Percentiles rank a stretch among this genome's conserved stretches.
phyloP scores from a whole-genome alignment of 148 eudicot species.

The Fallopia convolvulus region DNA sequence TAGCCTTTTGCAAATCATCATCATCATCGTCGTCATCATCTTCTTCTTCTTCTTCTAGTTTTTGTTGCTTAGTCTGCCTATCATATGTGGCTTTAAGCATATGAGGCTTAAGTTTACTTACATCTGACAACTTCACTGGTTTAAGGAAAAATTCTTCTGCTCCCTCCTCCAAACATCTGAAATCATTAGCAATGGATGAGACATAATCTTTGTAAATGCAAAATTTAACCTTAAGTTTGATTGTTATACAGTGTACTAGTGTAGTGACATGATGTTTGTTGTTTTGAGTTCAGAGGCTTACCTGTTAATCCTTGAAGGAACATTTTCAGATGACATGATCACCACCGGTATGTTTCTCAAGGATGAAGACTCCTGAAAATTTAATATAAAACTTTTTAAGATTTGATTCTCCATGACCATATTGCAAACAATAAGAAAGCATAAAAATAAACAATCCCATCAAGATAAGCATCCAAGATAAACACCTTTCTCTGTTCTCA shows the following conservation, averaged over 20 bases:
- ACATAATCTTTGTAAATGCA: background rate
- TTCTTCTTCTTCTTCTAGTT: constrained; percentile 14
- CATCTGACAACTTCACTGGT: constrained; percentile 77
- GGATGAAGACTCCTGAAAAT: constrained; percentile 66
- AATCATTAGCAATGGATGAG: background rate
- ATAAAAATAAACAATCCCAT: background rate
- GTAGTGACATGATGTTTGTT: background rate
- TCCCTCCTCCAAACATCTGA: constrained; percentile 93
- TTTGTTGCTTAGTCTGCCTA: constrained; percentile 20
- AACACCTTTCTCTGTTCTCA: background rate
- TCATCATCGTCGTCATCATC: background rate
- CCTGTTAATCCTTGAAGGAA: constrained; percentile 89
- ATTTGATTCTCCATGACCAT: background rate
- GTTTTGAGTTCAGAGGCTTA: constrained; percentile 15
- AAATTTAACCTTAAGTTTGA: background rate
- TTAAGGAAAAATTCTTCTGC: constrained; percentile 90
- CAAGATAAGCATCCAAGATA: constrained; percentile 7
- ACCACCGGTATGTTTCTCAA: constrained; percentile 88
- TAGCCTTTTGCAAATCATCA: constrained; percentile 4
- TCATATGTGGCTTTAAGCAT: constrained; percentile 58
- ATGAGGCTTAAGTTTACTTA: constrained; percentile 73
- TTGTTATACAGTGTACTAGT: background rate
- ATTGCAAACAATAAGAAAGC: background rate
- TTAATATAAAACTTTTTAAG: background rate
- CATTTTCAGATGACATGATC: constrained; percentile 97